Evolutionary conservation across 345 rosid species (phyloP).

Genomic region (Salix purpurea): DNA sequence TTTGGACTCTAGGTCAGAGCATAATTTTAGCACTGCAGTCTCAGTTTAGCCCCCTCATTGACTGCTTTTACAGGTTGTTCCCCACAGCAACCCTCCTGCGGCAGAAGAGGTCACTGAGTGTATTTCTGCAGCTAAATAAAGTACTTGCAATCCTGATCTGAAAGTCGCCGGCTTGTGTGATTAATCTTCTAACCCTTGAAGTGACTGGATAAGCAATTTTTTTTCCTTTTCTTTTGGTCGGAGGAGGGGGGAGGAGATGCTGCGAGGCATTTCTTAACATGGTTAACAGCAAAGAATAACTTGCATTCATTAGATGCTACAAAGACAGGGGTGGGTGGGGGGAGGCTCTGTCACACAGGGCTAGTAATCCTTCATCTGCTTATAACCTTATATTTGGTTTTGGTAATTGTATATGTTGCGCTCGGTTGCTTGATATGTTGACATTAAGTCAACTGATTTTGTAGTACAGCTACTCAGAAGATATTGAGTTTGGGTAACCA

Average conservation of each 20-base stretch:
- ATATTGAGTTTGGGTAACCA: background rate
- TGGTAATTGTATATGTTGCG: background rate
- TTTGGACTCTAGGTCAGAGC: background rate
- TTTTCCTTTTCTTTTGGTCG: background rate
- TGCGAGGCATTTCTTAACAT: background rate
- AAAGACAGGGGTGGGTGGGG: background rate
- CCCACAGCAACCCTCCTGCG: conserved; percentile 9
- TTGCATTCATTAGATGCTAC: background rate
- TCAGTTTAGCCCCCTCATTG: background rate
- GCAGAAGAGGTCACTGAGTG: background rate
- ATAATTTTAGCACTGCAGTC: background rate
- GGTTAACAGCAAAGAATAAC: background rate
- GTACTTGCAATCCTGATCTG: background rate
- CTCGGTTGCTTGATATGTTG: background rate
- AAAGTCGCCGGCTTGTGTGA: background rate
- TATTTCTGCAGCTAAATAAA: conserved; percentile 6
- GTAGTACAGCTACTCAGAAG: background rate
- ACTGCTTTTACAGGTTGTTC: conserved; percentile 18
- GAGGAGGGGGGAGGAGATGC: background rate
- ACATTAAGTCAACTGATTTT: background rate
- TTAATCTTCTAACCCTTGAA: background rate
- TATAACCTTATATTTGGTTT: background rate
- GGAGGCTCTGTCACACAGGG: background rate
- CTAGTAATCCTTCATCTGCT: background rate
- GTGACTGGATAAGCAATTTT: background rate